Evolutionary conservation across 2,329 filamentous ascomycete genomes (phyloP).

Genomic region (Exophiala spinifera): DNA sequence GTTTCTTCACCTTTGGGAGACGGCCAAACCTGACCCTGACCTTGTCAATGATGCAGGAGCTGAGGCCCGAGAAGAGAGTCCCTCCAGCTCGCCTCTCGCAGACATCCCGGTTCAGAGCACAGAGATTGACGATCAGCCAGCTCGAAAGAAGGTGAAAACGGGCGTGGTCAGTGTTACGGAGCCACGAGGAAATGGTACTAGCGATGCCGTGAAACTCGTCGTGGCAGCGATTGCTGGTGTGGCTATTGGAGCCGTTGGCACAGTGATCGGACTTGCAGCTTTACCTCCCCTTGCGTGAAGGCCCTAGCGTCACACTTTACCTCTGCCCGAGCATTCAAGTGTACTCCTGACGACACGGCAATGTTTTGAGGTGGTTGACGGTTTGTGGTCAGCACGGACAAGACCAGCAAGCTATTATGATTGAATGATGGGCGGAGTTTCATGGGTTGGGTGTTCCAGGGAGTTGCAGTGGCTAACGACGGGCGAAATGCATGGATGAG

Average conservation of each 20-base stretch:
- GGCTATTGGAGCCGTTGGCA: slow-evolving; percentile 41
- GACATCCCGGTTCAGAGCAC: slow-evolving; percentile 14
- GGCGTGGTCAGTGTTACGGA: slow-evolving; percentile 8
- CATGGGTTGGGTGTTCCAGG: too few species aligned
- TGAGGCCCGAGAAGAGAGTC: not conserved
- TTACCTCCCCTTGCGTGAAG: slow-evolving; percentile 33
- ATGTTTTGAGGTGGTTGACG: not conserved
- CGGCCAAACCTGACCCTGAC: not conserved
- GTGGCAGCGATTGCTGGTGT: slow-evolving; percentile 41
- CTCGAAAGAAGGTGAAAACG: slow-evolving; percentile 22
- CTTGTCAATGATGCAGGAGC: not conserved
- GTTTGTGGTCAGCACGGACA: not conserved
- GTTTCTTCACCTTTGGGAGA: not conserved
- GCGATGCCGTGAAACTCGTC: slow-evolving; percentile 36
- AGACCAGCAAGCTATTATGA: too few species aligned
- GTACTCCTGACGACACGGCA: not conserved
- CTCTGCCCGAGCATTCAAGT: not conserved
- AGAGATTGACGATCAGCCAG: slow-evolving; percentile 8
- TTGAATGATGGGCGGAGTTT: too few species aligned
- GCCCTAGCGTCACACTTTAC: not conserved
- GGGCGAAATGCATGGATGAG: too few species aligned
- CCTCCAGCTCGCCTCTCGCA: slow-evolving; percentile 29
- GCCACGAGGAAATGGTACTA: slow-evolving; percentile 2
- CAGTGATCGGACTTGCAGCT: slow-evolving; percentile 40
- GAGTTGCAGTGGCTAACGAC: too few species aligned